Evolutionary conservation across 805 yeast genomes (phyloP).

Genomic region (Metschnikowia chrysomelidarum): DNA sequence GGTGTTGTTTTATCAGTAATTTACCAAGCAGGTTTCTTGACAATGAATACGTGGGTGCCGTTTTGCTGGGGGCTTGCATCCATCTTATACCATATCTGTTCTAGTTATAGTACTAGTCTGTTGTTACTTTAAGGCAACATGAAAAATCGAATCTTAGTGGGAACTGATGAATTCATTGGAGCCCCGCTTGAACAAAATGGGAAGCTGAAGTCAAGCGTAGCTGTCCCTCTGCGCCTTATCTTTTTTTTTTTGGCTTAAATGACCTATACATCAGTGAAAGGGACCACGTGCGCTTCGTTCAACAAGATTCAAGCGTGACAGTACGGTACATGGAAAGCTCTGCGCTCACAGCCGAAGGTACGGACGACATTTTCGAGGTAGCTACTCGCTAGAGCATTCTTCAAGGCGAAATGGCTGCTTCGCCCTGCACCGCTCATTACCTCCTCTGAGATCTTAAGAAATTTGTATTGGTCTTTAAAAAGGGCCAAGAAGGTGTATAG

Average conservation of each 20-base stretch:
- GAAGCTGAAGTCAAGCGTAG: slow-evolving; percentile 75
- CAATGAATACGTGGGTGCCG: slow-evolving; percentile 96
- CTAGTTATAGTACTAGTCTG: slow-evolving; percentile 57
- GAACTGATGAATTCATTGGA: no score
- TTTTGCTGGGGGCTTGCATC: slow-evolving; percentile 73
- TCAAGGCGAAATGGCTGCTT: no score
- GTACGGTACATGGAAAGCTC: slow-evolving; percentile 83
- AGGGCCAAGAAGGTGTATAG: no score
- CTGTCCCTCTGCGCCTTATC: slow-evolving; percentile 76
- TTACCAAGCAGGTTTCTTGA: slow-evolving; percentile 74
- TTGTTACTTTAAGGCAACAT: slow-evolving; percentile 13
- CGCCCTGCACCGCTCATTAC: no score
- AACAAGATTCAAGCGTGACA: slow-evolving; percentile 56
- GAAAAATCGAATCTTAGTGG: no score
- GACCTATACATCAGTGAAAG: slow-evolving; percentile 58
- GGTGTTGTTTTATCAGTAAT: slow-evolving; percentile 75
- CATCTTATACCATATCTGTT: slow-evolving; percentile 62
- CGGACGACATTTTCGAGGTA: slow-evolving; percentile 87
- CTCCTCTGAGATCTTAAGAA: no score
- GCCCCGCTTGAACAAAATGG: slow-evolving; percentile 86
- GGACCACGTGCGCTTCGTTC: slow-evolving; percentile 48
- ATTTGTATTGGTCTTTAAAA: no score
- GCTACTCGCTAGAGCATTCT: slow-evolving; percentile 84
- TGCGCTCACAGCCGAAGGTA: slow-evolving; percentile 91
- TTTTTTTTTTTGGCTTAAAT: slow-evolving; percentile 81